phyloP scores from a whole-genome alignment of 495 filamentous ascomycete genomes.

The Corynascus novoguineensis region DNA sequence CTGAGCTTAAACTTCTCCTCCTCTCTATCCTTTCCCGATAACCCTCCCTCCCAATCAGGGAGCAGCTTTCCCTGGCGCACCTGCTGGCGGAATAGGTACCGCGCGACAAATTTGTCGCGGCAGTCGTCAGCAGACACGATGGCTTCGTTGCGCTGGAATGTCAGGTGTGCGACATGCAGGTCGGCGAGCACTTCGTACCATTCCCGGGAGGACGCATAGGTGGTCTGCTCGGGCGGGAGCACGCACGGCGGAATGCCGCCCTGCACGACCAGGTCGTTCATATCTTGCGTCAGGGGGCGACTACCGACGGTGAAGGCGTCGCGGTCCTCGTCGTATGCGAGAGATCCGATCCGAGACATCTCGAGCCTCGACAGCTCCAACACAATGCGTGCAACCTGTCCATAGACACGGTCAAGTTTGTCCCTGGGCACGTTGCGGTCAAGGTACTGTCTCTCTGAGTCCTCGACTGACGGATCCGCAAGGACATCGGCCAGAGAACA shows the following conservation, averaged over 20 bases:
- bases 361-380: conserved; percentile 31
- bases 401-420: conserved; percentile 30
- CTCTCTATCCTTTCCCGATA: conserved; percentile 1
- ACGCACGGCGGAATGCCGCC: conserved; percentile 12
- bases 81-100: conserved; percentile 30
- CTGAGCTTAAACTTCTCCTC: conserved; percentile 27
- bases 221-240: conserved; percentile 8
- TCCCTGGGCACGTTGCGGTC: conserved; percentile 28
- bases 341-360: conserved; percentile 36
- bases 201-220: conserved; percentile 29
- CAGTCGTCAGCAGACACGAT: conserved; percentile 32
- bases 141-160: conserved; percentile 39
- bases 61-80: conserved; percentile 25
- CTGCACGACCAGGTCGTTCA: conserved; percentile 15
- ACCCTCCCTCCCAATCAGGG: neutral
- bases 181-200: conserved; percentile 40
- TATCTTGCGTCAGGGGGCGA: conserved; percentile 22
- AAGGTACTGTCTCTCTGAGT: conserved; percentile 19
- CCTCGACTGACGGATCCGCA: conserved; percentile 24
- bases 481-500: conserved; percentile 30
- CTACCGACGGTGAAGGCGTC: neutral
- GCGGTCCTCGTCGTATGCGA: conserved; percentile 7
- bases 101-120: conserved; percentile 34
- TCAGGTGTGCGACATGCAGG: conserved; percentile 38
- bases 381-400: conserved; percentile 32